Evolutionary conservation across 2,329 filamentous ascomycete genomes (phyloP).

Genomic region (Polychaeton citri): DNA sequence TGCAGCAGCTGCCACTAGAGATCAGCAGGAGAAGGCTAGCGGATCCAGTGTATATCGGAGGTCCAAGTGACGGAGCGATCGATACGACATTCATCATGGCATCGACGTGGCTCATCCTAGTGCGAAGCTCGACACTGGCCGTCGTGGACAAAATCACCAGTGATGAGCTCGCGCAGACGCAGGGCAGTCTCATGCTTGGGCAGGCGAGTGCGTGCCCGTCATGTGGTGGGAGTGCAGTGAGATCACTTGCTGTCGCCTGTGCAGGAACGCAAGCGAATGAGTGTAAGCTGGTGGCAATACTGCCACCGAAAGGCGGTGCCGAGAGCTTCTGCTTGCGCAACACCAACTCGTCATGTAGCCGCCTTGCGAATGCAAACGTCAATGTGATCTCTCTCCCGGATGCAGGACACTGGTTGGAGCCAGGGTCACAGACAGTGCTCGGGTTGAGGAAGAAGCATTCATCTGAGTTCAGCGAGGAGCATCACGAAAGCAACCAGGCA

Average conservation of each 20-base stretch:
- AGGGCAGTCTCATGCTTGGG: constrained; percentile 9
- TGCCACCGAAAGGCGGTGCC: constrained; percentile 38
- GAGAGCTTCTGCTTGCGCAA: constrained; percentile 43
- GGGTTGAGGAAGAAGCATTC: constrained; percentile 43
- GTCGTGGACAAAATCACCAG: constrained; percentile 8
- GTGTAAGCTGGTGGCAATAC: constrained; percentile 52
- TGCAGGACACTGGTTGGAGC: constrained; percentile 52
- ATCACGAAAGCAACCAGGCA: too few relatives aligned
- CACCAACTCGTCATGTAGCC: constrained; percentile 15
- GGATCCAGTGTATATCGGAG: constrained; percentile 9
- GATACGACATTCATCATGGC: constrained; percentile 12
- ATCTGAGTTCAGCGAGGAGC: too few relatives aligned
- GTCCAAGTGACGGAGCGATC: constrained; percentile 9
- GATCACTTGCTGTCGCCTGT: constrained; percentile 53
- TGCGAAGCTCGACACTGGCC: constrained; percentile 9
- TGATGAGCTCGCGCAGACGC: not conserved
- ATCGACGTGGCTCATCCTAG: constrained; percentile 6
- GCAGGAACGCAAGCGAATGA: constrained; percentile 45
- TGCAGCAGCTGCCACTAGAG: constrained; percentile 4
- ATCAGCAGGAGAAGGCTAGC: constrained; percentile 6
- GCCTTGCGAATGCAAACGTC: constrained; percentile 32
- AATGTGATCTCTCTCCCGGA: constrained; percentile 42
- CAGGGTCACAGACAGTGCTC: constrained; percentile 47
- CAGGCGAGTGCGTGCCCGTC: constrained; percentile 30
- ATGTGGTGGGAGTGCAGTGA: constrained; percentile 44